A percentile compares a stretch with the other conserved stretches of the same genome.
These are phyloP conservation scores for Fusarium fujikuroi DNA, from an alignment of 2,329 filamentous ascomycete genomes.

Conservation along the genomic window DNA sequence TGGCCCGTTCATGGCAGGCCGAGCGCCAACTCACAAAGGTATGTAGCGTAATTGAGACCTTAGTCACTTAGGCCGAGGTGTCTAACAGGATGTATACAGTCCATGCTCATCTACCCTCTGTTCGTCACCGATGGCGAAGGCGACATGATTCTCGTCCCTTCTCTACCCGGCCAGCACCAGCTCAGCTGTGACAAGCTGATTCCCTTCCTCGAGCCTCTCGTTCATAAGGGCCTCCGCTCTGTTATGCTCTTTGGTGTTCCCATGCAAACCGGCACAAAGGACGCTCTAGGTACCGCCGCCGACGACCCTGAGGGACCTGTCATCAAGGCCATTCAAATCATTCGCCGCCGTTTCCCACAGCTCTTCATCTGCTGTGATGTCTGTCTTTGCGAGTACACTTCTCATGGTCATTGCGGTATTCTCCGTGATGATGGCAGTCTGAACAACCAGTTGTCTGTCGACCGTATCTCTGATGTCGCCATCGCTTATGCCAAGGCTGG, in stretches of 20 bases:
- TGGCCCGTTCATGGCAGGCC: slow-evolving; percentile 83
- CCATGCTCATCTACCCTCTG: slow-evolving; percentile 97
- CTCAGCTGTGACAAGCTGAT: slow-evolving; percentile 88
- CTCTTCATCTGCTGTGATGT: slow-evolving; percentile 94
- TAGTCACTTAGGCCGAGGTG: background rate
- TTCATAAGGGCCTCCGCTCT: slow-evolving; percentile 88
- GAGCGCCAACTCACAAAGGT: slow-evolving; percentile 89
- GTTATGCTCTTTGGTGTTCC: slow-evolving; percentile 98
- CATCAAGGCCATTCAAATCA: slow-evolving; percentile 83
- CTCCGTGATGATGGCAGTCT: slow-evolving; percentile 90
- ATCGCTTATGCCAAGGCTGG: slow-evolving; percentile 95
- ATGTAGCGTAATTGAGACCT: slow-evolving; percentile 36
- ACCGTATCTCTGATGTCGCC: slow-evolving; percentile 97
- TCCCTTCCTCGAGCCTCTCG: slow-evolving; percentile 84
- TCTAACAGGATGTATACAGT: slow-evolving; percentile 62
- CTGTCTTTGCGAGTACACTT: slow-evolving; percentile 98
- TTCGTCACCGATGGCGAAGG: slow-evolving; percentile 96
- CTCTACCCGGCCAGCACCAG: slow-evolving; percentile 89
- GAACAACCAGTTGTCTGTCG: slow-evolving; percentile 93
- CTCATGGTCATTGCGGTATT: slow-evolving; percentile 97
- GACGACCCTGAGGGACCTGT: slow-evolving; percentile 95
- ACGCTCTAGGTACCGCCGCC: slow-evolving; percentile 89
- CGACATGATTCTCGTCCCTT: slow-evolving; percentile 90
- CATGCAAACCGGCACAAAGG: slow-evolving; percentile 81
- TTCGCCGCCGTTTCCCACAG: slow-evolving; percentile 86